These are phyloP conservation scores for Cenococcum geophilum DNA, from an alignment of 495 filamentous ascomycete species.

Conservation along the genomic window DNA sequence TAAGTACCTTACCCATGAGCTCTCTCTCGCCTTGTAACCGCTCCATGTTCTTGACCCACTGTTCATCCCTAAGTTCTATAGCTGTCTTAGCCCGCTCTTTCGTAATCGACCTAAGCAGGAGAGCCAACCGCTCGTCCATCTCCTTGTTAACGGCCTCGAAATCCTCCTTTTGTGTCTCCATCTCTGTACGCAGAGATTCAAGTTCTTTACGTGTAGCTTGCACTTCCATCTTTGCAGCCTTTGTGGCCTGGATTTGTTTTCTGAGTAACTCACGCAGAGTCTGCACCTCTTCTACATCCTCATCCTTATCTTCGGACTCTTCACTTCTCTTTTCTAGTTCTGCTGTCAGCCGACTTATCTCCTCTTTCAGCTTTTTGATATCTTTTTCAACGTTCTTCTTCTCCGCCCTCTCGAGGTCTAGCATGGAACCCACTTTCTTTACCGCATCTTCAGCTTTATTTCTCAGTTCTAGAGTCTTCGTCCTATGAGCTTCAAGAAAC, in stretches of 20 bases:
- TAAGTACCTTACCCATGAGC: slow-evolving; percentile 32
- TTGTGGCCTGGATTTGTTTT: slow-evolving; percentile 16
- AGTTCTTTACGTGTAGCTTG: slow-evolving; percentile 9
- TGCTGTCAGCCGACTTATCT: slow-evolving; percentile 10
- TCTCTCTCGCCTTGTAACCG: slow-evolving; percentile 29
- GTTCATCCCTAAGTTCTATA: slow-evolving; percentile 25
- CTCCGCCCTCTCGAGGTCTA: slow-evolving; percentile 8
- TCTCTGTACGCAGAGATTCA: slow-evolving; percentile 2
- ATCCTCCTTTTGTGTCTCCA: slow-evolving; percentile 13
- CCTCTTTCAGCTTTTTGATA: slow-evolving; percentile 17
- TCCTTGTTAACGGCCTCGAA: slow-evolving; percentile 23
- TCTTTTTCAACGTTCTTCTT: slow-evolving; percentile 6
- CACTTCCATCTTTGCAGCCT: slow-evolving; percentile 16
- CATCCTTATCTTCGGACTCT: slow-evolving; percentile 2
- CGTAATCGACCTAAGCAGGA: slow-evolving; percentile 11
- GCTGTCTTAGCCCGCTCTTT: slow-evolving; percentile 19
- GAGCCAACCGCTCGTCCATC: slow-evolving; percentile 23
- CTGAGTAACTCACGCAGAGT: slow-evolving; percentile 18
- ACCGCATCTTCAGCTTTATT: slow-evolving; percentile 17
- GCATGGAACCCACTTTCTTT: slow-evolving; percentile 6
- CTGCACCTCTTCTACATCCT: slow-evolving; percentile 14
- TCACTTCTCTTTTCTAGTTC: slow-evolving; percentile 7
- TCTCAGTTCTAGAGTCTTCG: slow-evolving; percentile 1
- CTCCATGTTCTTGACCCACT: slow-evolving; percentile 25
- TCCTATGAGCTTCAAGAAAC: neutral